Conservation (phyloP, 2,329 filamentous ascomycete species). For the Colletotrichum sp. region DNA sequence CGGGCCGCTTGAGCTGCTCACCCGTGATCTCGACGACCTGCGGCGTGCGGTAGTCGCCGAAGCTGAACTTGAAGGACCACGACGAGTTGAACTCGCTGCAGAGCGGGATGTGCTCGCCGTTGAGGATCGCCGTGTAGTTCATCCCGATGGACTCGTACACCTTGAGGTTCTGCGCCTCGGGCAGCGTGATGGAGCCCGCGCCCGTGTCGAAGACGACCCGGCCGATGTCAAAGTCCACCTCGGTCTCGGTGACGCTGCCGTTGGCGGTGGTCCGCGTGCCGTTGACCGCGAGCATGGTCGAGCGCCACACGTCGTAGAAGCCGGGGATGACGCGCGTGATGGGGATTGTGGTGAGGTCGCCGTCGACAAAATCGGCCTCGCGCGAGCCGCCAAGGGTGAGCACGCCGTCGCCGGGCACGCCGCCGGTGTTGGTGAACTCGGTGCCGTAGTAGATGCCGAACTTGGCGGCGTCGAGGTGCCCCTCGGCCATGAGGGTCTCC, state of each 20-base stretch:
- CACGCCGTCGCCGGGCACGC: constrained; percentile 20
- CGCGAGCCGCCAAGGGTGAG: constrained; percentile 36
- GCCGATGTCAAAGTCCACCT: background rate
- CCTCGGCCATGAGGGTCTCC: constrained; percentile 33
- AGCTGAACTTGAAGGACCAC: constrained; percentile 36
- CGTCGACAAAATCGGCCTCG: constrained; percentile 31
- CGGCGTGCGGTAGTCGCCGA: constrained; percentile 9
- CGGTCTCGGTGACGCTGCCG: background rate
- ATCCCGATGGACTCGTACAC: constrained; percentile 38
- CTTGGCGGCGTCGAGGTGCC: constrained; percentile 31
- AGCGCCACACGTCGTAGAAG: constrained; percentile 37
- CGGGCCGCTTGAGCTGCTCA: constrained; percentile 32
- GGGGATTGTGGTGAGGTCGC: constrained; percentile 17
- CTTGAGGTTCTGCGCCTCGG: constrained; percentile 23
- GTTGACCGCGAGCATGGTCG: constrained; percentile 21
- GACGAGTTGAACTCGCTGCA: constrained; percentile 40
- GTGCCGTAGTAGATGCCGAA: constrained; percentile 36
- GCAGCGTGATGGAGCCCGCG: constrained; percentile 30
- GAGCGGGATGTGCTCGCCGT: constrained; percentile 30
- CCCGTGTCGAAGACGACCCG: constrained; percentile 37
- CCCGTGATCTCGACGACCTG: constrained; percentile 32
- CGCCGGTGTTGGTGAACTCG: constrained; percentile 19
- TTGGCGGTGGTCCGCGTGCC: constrained; percentile 5
- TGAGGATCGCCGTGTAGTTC: constrained; percentile 36
- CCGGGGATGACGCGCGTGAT: constrained; percentile 5